Evolutionary conservation across 345 rosid genomes (phyloP).

Genomic region (Anacardium occidentale): DNA sequence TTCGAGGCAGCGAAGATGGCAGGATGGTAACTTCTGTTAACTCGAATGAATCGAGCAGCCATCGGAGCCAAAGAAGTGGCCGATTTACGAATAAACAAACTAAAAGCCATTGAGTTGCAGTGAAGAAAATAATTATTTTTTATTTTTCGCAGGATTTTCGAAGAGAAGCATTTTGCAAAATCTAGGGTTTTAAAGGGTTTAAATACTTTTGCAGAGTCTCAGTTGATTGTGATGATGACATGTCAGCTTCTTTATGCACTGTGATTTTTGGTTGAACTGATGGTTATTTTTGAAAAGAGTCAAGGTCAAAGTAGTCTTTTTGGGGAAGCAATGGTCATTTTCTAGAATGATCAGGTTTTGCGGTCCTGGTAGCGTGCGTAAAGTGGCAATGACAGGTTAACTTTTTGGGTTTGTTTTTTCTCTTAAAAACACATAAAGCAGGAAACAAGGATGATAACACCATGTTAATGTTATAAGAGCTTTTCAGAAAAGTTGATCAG

Average conservation of each 20-base stretch:
- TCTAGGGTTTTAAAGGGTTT: slow-evolving; percentile 2
- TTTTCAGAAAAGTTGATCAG: background rate
- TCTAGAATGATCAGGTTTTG: no score
- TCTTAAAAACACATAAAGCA: background rate
- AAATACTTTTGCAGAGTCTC: background rate
- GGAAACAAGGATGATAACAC: background rate
- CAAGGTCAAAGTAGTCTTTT: no score
- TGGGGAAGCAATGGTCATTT: no score
- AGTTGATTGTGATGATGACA: background rate
- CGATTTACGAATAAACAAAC: slow-evolving; percentile 47
- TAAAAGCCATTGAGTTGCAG: slow-evolving; percentile 36
- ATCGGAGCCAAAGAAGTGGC: slow-evolving; percentile 39
- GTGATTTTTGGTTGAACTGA: no score
- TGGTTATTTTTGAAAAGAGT: no score
- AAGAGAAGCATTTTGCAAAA: background rate
- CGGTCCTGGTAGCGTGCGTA: no score
- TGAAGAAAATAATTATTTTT: background rate
- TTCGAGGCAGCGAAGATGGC: slow-evolving; percentile 29
- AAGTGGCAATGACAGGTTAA: background rate
- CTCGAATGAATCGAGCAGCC: slow-evolving; percentile 41
- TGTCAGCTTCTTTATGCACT: background rate
- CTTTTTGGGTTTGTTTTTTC: background rate
- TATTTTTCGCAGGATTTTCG: slow-evolving; percentile 7
- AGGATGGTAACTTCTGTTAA: slow-evolving; percentile 27
- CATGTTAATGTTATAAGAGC: background rate